Conservation (phyloP, 2,329 filamentous ascomycete species). For the Colletotrichum echinochloae region DNA sequence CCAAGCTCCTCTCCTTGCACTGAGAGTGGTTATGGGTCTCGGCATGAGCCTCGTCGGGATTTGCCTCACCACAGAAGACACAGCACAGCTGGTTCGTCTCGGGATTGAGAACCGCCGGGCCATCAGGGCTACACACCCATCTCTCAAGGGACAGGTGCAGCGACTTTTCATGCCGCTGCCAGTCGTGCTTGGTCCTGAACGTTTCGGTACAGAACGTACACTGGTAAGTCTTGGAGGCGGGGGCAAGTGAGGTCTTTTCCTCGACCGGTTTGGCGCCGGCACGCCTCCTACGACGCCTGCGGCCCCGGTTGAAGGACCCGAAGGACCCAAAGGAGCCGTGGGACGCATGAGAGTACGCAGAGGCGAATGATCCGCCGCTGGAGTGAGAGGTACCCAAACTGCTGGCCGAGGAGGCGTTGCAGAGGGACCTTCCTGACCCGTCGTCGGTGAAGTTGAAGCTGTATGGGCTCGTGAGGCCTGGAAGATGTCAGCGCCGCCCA, state of each 20-base stretch:
- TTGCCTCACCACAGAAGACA: slow-evolving; percentile 68
- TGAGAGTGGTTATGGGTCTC: slow-evolving; percentile 70
- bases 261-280: slow-evolving; percentile 53
- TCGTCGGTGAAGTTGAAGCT: slow-evolving; percentile 71
- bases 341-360: slow-evolving; percentile 69
- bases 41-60: slow-evolving; percentile 67
- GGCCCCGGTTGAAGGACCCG: slow-evolving; percentile 58
- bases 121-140: slow-evolving; percentile 74
- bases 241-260: slow-evolving; percentile 51
- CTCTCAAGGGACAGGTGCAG: slow-evolving; percentile 73
- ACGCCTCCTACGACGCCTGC: slow-evolving; percentile 63
- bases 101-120: slow-evolving; percentile 66
- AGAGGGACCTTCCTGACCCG: slow-evolving; percentile 68
- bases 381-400: slow-evolving; percentile 72
- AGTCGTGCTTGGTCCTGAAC: slow-evolving; percentile 76
- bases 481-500: slow-evolving; percentile 9
- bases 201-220: slow-evolving; percentile 78
- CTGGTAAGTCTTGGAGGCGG: slow-evolving; percentile 69
- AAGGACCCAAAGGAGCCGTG: slow-evolving; percentile 68
- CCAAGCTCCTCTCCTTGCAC: slow-evolving; percentile 73
- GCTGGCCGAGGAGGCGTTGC: slow-evolving; percentile 70
- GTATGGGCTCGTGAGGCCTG: slow-evolving; percentile 67
- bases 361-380: slow-evolving; percentile 68
- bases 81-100: slow-evolving; percentile 69
- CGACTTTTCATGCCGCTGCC: slow-evolving; percentile 78